Evolutionary conservation across 2,329 filamentous ascomycete species (phyloP), one percentile per base, ranked within the genome.

Genomic region (Xylogone sp.): DNA sequence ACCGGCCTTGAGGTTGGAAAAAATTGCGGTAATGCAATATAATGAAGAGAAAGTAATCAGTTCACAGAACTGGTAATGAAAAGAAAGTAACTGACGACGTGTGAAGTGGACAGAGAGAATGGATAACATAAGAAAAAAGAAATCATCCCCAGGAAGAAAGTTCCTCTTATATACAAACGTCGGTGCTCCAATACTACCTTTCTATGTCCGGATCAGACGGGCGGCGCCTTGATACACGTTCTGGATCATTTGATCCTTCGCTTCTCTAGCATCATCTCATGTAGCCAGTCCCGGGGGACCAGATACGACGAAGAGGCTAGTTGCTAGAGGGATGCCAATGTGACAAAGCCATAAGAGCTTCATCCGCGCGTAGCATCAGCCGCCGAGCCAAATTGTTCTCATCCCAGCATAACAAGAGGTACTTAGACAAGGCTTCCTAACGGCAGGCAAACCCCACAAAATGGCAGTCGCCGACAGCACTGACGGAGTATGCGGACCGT

Each of bases 1-100:
- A 55, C 61, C 62, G 59, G 61, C 61, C 62, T 63, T 57, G 49
- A 34, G 47, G 5, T 39, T 9, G 46, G 46, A 45, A 53, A 43
- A 53, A 48, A 54, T 53, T 51, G 50, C 27, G 21, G 47, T 51
- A 49, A 46, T 46, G 44, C 45, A 55, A 65, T 63, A 59, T 59
- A 65, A 57, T 58, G 65, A 62, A 48, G 44, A 57, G 57, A 67
- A 62, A 34, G 56, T 55, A 46, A 57, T 62, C 34, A 60, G 58
- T 64, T 63, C 62, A 61, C 63, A 61, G 63, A 65, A 66, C 59
- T 61, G 54, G 43, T 43, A 54, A 58, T 57, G 51, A 57, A 65
- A 57, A 57, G 62, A 65, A 62, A 53, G 61, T 57, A 60, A 57
- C 4, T 16, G 13, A 16, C 59, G 53, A 43, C 54, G 58, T 57